Evolutionary conservation across 139 green algal genomes (phyloP).

Genomic region (Monoraphidium neglectum): DNA sequence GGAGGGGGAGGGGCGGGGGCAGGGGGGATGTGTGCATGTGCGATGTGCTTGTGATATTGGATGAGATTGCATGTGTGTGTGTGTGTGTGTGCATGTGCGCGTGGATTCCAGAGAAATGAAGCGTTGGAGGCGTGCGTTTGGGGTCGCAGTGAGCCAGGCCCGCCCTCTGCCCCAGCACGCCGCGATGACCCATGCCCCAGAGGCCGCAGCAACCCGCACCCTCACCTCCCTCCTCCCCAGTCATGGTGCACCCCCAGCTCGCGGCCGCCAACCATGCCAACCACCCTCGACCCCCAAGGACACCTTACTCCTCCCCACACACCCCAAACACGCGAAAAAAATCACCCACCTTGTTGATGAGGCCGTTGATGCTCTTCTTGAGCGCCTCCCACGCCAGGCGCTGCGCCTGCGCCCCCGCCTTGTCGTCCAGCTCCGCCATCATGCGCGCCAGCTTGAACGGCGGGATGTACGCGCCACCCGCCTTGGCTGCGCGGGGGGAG

Average conservation of each 20-base stretch:
- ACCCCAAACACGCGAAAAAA: neutral
- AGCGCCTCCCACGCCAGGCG: conserved; percentile 93
- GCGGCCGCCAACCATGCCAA: too few species aligned
- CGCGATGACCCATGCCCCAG: neutral
- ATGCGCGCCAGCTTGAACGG: conserved; percentile 97
- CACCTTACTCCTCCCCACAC: neutral
- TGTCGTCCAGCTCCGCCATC: conserved; percentile 83
- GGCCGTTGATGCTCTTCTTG: conserved; percentile 89
- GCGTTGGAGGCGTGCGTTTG: too few species aligned
- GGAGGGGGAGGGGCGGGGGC: too few species aligned
- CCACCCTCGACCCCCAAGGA: neutral
- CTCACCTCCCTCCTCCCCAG: neutral
- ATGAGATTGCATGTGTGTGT: too few species aligned
- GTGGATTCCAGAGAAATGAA: too few species aligned
- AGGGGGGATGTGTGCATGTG: too few species aligned
- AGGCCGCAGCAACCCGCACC: neutral
- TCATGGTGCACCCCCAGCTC: too few species aligned
- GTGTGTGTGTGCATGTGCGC: too few species aligned
- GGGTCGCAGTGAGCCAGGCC: too few species aligned
- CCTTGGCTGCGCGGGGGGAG: conserved; percentile 43
- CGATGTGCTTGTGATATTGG: too few species aligned
- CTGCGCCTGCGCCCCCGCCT: conserved; percentile 74
- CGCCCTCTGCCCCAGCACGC: neutral
- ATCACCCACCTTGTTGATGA: conserved; percentile 93
- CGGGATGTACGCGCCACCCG: conserved; percentile 95